These are phyloP conservation scores for Eutrema heterophyllum DNA, from an alignment of 345 rosid genomes.

Conservation along the genomic window DNA sequence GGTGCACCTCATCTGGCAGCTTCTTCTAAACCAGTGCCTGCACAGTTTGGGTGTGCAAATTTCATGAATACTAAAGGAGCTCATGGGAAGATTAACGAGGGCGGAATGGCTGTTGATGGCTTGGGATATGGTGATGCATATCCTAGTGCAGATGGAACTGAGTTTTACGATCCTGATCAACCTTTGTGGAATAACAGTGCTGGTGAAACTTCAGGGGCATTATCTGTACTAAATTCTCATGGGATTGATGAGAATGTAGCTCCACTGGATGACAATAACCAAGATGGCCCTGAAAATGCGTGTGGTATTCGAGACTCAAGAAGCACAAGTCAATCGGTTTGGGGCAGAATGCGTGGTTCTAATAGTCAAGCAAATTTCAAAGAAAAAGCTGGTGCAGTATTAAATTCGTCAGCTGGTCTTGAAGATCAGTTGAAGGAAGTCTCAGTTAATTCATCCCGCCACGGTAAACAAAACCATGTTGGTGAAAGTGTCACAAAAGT, in stretches of 20 bases:
- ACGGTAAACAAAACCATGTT: constrained; percentile 43
- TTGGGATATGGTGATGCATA: constrained; percentile 52
- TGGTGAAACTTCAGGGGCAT: constrained; percentile 59
- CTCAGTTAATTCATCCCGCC: constrained; percentile 36
- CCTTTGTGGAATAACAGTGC: constrained; percentile 83
- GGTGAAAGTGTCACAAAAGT: constrained; percentile 30
- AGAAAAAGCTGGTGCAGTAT: constrained; percentile 49
- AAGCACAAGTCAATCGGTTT: constrained; percentile 47
- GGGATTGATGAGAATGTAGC: constrained; percentile 50
- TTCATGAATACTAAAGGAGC: constrained; percentile 43
- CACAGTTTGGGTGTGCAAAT: constrained; percentile 51
- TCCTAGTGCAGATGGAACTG: constrained; percentile 58
- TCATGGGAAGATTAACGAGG: constrained; percentile 32
- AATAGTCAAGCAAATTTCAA: constrained; percentile 44
- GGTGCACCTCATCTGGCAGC: constrained; percentile 61
- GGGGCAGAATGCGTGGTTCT: constrained; percentile 64
- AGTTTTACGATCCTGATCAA: constrained; percentile 98
- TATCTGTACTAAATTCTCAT: constrained; percentile 46
- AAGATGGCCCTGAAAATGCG: constrained; percentile 42
- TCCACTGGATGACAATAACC: constrained; percentile 42
- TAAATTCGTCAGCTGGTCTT: constrained; percentile 37
- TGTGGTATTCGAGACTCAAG: constrained; percentile 40
- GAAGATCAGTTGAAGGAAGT: constrained; percentile 56
- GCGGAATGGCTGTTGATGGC: constrained; percentile 57
- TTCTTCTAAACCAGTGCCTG: constrained; percentile 49